Conservation (phyloP, 1,284 basidiomycete genomes). For the Sphagnurus paluster region DNA sequence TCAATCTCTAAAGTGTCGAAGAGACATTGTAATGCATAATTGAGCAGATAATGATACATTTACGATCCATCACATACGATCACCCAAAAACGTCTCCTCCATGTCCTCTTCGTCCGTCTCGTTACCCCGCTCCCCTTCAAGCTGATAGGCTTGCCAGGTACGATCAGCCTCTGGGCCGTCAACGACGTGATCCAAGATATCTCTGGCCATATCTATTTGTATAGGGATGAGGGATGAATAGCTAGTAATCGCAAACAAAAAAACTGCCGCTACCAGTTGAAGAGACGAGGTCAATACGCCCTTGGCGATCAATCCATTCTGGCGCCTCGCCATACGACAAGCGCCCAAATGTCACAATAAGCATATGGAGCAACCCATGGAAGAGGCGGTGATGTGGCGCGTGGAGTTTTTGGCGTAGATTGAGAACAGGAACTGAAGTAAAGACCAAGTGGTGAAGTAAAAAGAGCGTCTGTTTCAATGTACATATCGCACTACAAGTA, state of each 20-base stretch:
- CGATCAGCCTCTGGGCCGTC: conserved; percentile 76
- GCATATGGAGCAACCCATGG: conserved; percentile 73
- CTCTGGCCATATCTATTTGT: conserved; percentile 59
- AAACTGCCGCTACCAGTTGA: conserved; percentile 47
- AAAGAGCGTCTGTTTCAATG: conserved; percentile 50
- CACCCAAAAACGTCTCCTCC: conserved; percentile 43
- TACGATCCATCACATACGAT: conserved; percentile 19
- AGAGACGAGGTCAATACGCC: conserved; percentile 46
- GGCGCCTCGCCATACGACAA: conserved; percentile 73
- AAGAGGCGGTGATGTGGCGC: conserved; percentile 52
- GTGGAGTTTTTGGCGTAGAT: conserved; percentile 57
- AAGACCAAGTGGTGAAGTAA: conserved; percentile 64
- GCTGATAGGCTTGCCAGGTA: conserved; percentile 69
- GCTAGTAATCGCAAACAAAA: too few relatives aligned
- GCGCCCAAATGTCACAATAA: conserved; percentile 74
- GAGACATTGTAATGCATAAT: conserved; percentile 15
- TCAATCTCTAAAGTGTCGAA: conserved; percentile 13
- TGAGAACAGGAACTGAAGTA: conserved; percentile 40
- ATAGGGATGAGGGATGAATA: conserved; percentile 16
- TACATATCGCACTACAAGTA: conserved; percentile 45
- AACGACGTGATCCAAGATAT: conserved; percentile 70
- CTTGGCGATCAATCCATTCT: conserved; percentile 50
- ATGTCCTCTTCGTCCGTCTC: conserved; percentile 49
- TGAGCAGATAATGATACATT: too few relatives aligned
- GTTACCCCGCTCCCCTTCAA: conserved; percentile 43